phyloP scores from a whole-genome alignment of 805 yeast species.

The Barnettozyma populi region DNA sequence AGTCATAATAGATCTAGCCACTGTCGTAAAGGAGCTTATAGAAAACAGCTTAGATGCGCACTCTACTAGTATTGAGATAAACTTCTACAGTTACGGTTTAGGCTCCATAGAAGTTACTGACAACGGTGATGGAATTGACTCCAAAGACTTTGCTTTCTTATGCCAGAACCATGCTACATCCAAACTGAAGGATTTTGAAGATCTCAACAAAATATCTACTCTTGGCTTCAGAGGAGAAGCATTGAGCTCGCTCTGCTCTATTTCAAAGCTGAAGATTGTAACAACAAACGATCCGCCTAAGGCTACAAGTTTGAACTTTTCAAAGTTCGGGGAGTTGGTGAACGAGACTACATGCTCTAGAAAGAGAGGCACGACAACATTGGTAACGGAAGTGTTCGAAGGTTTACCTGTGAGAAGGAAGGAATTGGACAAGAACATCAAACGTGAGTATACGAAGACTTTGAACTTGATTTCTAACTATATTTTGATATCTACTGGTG shows the following conservation, averaged over 20 bases:
- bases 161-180: slow-evolving; percentile 67
- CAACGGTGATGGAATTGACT: slow-evolving; percentile 60
- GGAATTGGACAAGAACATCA: slow-evolving; percentile 61
- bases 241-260: slow-evolving; percentile 59
- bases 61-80: slow-evolving; percentile 61
- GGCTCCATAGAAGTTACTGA: slow-evolving; percentile 65
- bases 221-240: slow-evolving; percentile 84
- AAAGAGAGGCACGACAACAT: slow-evolving; percentile 63
- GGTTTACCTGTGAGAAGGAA: slow-evolving; percentile 77
- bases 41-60: slow-evolving; percentile 85
- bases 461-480: slow-evolving; percentile 51
- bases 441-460: slow-evolving; percentile 69
- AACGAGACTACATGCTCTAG: slow-evolving; percentile 42
- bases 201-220: slow-evolving; percentile 44
- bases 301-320: slow-evolving; percentile 52
- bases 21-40: slow-evolving; percentile 78
- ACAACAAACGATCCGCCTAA: slow-evolving; percentile 51
- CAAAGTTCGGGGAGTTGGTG: slow-evolving; percentile 46
- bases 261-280: slow-evolving; percentile 41
- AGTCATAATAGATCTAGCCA: slow-evolving; percentile 73
- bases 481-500: slow-evolving; percentile 58
- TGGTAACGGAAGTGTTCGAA: slow-evolving; percentile 53
- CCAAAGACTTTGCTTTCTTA: slow-evolving; percentile 44
- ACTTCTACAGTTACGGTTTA: slow-evolving; percentile 65
- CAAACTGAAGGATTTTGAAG: slow-evolving; percentile 52